phyloP scores from a whole-genome alignment of 176 grass and related monocot genomes.

The Zoysia japonica region DNA sequence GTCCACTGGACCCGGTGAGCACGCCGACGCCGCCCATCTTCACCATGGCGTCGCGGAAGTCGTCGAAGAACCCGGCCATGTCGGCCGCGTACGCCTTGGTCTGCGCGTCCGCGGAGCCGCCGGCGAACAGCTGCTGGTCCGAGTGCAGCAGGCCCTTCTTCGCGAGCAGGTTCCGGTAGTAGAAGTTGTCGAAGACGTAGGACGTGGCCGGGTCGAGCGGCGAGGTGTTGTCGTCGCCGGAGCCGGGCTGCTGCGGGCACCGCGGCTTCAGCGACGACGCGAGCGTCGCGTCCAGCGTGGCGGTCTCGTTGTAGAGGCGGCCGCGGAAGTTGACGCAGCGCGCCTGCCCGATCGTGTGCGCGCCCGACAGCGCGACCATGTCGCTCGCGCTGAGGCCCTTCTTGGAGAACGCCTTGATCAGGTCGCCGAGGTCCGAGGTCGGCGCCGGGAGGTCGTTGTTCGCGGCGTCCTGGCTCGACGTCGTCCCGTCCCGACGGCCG shows the following conservation, averaged over 20 bases:
- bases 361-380: conserved; percentile 60
- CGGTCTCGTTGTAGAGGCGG: conserved; percentile 68
- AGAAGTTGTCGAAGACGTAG: conserved; percentile 78
- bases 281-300: conserved; percentile 46
- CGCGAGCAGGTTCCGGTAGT: conserved; percentile 66
- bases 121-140: conserved; percentile 72
- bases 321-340: conserved; percentile 56
- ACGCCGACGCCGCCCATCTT: conserved; percentile 82
- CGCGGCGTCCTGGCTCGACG: conserved; percentile 48
- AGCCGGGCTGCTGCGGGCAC: conserved; percentile 30
- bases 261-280: conserved; percentile 40
- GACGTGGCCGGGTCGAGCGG: conserved; percentile 65
- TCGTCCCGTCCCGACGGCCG: conserved; percentile 48
- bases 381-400: conserved; percentile 46
- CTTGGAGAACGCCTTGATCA: conserved; percentile 48
- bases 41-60: conserved; percentile 70
- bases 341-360: conserved; percentile 60
- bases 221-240: conserved; percentile 48
- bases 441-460: conserved; percentile 56
- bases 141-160: conserved; percentile 84
- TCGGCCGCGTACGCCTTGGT: conserved; percentile 49
- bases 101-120: conserved; percentile 61
- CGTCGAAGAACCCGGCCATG: conserved; percentile 61
- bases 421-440: conserved; percentile 30
- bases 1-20: conserved; percentile 55